Conservation (phyloP, 257 asterid genomes). For the Avicennia marina region DNA sequence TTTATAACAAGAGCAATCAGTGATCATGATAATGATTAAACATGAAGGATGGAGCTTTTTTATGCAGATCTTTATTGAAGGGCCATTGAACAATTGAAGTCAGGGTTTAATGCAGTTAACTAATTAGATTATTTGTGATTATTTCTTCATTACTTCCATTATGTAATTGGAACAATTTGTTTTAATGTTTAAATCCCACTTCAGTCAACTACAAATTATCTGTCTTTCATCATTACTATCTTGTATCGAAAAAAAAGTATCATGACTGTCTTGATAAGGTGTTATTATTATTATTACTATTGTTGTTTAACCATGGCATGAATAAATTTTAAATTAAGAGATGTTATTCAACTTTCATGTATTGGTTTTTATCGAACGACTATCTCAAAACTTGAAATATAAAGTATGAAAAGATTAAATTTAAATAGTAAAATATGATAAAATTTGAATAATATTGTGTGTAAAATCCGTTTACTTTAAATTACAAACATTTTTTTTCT, state of each 20-base stretch:
- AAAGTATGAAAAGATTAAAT: too few relatives aligned
- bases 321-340: not conserved
- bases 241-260: too few relatives aligned
- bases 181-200: conserved; percentile 15
- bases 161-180: conserved; percentile 18
- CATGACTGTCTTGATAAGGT: too few relatives aligned
- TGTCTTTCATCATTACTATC: not conserved
- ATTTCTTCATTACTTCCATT: conserved; percentile 8
- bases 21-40: conserved; percentile 8
- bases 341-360: too few relatives aligned
- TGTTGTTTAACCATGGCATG: not conserved
- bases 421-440: too few relatives aligned
- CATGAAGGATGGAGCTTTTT: conserved; percentile 17
- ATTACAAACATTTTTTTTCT: too few relatives aligned
- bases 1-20: not conserved
- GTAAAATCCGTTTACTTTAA: too few relatives aligned
- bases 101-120: conserved; percentile 7
- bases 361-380: too few relatives aligned
- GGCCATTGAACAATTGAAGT: conserved; percentile 25
- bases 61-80: conserved; percentile 25
- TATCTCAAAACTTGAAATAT: too few relatives aligned
- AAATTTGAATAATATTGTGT: too few relatives aligned
- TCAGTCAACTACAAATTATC: not conserved
- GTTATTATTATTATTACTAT: conserved; percentile 8
- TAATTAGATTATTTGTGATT: not conserved